phyloP scores from a whole-genome alignment of 2,329 filamentous ascomycete genomes.

The Elsinoe ampelina region DNA sequence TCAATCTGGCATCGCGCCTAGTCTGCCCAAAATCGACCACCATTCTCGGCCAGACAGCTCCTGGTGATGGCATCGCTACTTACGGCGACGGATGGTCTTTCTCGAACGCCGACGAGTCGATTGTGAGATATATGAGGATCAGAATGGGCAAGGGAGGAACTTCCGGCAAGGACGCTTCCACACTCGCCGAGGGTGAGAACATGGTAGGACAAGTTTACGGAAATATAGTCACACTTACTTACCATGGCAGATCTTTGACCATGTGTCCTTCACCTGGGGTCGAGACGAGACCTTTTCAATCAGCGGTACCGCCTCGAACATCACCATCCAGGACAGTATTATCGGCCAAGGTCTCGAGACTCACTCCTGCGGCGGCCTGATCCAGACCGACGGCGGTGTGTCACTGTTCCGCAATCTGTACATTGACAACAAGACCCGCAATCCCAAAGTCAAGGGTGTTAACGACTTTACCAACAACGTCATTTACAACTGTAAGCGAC shows the following conservation, averaged over 20 bases:
- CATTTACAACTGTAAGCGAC: conserved; percentile 3
- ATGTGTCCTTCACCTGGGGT: conserved; percentile 5
- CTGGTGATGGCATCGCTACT: conserved; percentile 3
- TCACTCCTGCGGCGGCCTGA: conserved; percentile 6
- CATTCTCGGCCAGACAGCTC: conserved; percentile 1
- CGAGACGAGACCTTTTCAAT: conserved; percentile 5
- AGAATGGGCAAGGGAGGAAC: conserved; percentile 8
- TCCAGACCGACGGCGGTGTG: conserved; percentile 6
- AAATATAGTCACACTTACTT: not conserved
- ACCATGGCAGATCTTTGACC: not conserved
- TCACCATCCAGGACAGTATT: conserved; percentile 9
- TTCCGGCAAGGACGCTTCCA: conserved; percentile 6
- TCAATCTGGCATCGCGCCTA: not conserved
- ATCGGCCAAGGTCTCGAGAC: conserved; percentile 7
- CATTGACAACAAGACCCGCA: conserved; percentile 10
- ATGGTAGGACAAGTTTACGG: not conserved
- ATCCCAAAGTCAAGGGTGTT: conserved; percentile 4
- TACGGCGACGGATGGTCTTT: conserved; percentile 8
- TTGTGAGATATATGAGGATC: conserved; percentile 3
- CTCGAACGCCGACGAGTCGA: conserved; percentile 8
- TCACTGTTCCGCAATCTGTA: conserved; percentile 10
- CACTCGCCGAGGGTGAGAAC: not conserved
- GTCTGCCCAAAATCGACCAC: conserved; percentile 4
- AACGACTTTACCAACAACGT: conserved; percentile 10
- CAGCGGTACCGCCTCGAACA: conserved; percentile 4